phyloP scores from a whole-genome alignment of 2,329 filamentous ascomycete genomes.

The Tricladium varicosporioides region DNA sequence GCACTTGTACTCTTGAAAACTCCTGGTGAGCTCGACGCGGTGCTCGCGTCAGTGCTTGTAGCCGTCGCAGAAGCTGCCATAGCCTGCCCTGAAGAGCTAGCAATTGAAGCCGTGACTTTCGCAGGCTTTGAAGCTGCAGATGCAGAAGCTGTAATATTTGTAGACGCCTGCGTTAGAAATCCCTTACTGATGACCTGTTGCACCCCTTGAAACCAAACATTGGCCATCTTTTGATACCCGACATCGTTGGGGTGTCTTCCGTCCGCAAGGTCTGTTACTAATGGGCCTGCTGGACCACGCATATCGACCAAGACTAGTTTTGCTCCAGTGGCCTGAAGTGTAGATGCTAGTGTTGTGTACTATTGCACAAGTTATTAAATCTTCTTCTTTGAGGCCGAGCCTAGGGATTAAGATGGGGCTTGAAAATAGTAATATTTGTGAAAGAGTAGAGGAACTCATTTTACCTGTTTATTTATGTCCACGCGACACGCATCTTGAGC shows the following conservation, averaged over 20 bases:
- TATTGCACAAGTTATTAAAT: neutral
- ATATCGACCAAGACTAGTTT: neutral
- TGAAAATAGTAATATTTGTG: neutral
- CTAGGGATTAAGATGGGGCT: neutral
- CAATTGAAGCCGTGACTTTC: neutral
- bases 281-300: neutral
- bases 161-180: neutral
- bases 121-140: neutral
- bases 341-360: neutral
- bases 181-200: neutral
- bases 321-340: neutral
- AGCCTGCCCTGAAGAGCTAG: neutral
- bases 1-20: too few species aligned
- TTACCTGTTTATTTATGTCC: neutral
- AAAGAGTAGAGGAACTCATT: neutral
- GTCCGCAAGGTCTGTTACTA: neutral
- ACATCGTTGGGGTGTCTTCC: neutral
- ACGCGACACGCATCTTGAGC: conserved; percentile 2
- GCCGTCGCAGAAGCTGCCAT: neutral
- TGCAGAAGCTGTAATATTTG: neutral
- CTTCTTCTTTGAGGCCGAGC: neutral
- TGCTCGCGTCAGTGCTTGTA: neutral
- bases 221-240: neutral
- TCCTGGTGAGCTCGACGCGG: too few species aligned
- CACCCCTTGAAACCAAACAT: neutral